A percentile compares a stretch with the other conserved stretches of the same genome.
These are phyloP conservation scores for Thozetella sp. DNA, from an alignment of 495 filamentous ascomycete species.

Conservation along the genomic window DNA sequence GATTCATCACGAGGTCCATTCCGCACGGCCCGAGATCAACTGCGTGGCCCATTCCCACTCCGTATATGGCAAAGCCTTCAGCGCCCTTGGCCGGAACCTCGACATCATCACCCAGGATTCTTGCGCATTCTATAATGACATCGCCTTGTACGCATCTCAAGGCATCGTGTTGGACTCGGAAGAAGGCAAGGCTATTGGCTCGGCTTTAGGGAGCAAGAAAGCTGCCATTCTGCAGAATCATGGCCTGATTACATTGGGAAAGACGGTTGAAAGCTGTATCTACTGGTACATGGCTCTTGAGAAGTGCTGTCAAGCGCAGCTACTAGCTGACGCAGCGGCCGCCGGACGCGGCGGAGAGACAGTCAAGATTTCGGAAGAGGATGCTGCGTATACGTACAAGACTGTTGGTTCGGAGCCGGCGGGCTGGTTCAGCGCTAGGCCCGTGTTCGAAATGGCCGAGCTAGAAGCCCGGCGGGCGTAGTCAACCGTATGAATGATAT, in stretches of 20 bases:
- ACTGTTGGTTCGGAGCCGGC: constrained; percentile 61
- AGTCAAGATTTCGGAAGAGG: constrained; percentile 66
- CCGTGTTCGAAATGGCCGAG: constrained; percentile 74
- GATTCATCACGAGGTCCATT: constrained; percentile 70
- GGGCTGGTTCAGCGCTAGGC: constrained; percentile 74
- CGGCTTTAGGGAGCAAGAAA: constrained; percentile 66
- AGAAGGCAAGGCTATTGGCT: constrained; percentile 70
- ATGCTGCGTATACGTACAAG: constrained; percentile 69
- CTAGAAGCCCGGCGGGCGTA: no score
- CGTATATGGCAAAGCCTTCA: constrained; percentile 72
- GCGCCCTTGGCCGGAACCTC: constrained; percentile 63
- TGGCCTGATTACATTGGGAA: constrained; percentile 52
- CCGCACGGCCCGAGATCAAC: constrained; percentile 69
- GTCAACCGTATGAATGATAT: no score
- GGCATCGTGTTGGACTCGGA: constrained; percentile 73
- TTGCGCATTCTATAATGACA: constrained; percentile 41
- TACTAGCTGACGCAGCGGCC: constrained; percentile 77
- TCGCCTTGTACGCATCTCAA: constrained; percentile 60
- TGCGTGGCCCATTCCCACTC: constrained; percentile 76
- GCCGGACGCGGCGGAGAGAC: constrained; percentile 63
- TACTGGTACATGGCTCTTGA: constrained; percentile 80
- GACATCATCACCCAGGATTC: constrained; percentile 76
- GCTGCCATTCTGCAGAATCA: constrained; percentile 75
- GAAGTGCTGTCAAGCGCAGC: constrained; percentile 74
- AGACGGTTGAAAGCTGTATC: constrained; percentile 59